Conservation (phyloP, 2,329 filamentous ascomycete genomes). For the Alternaria ventricosa region DNA sequence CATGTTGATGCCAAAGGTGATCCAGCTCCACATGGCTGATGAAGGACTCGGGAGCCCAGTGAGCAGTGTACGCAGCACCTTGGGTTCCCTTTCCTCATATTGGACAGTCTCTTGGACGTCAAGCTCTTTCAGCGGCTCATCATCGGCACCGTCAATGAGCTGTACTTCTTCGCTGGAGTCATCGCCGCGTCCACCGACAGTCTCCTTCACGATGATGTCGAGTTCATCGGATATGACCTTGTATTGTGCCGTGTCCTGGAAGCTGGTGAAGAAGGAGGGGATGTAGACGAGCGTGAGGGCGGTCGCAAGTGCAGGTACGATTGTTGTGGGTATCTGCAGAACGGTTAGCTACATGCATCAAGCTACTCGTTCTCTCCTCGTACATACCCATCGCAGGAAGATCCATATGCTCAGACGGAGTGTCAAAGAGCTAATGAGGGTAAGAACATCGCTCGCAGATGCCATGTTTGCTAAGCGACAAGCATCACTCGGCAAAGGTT, state of each 20-base stretch:
- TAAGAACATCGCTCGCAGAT: conserved; percentile 43
- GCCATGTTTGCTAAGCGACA: conserved; percentile 36
- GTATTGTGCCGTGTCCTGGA: conserved; percentile 63
- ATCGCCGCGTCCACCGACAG: conserved; percentile 43
- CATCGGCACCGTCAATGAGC: conserved; percentile 50
- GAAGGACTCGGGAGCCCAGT: conserved; percentile 76
- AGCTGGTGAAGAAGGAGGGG: conserved; percentile 67
- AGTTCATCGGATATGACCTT: conserved; percentile 66
- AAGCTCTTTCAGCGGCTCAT: conserved; percentile 53
- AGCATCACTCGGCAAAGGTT: conserved; percentile 17
- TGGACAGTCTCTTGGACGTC: conserved; percentile 69
- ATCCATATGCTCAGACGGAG: conserved; percentile 61
- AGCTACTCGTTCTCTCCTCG: not conserved
- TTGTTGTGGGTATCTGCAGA: conserved; percentile 41
- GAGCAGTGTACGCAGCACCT: conserved; percentile 70
- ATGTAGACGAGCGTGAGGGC: conserved; percentile 71
- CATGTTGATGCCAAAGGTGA: conserved; percentile 76
- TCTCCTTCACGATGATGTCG: conserved; percentile 56
- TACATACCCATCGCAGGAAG: conserved; percentile 68
- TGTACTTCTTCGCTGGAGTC: conserved; percentile 41
- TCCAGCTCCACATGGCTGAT: conserved; percentile 69
- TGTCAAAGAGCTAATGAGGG: conserved; percentile 55
- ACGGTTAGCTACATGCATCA: conserved; percentile 13
- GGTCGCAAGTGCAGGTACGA: conserved; percentile 58
- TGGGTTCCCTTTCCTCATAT: conserved; percentile 63